These are phyloP conservation scores for Fusarium domesticum DNA, from an alignment of 2,329 filamentous ascomycete genomes.

Conservation along the genomic window DNA sequence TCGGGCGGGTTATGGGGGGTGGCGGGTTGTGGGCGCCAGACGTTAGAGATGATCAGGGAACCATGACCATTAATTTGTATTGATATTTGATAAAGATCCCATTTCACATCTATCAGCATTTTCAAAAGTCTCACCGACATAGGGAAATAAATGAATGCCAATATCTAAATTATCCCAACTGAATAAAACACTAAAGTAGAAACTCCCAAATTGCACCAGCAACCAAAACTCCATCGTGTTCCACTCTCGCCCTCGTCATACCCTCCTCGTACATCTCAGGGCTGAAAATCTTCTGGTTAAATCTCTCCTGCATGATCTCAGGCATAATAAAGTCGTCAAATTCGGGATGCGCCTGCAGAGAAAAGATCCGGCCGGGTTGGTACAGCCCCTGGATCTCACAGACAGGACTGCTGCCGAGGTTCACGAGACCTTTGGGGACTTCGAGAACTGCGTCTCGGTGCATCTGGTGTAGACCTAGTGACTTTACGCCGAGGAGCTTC, in stretches of 20 bases:
- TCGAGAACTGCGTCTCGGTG: constrained; percentile 42
- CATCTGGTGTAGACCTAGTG: constrained; percentile 41
- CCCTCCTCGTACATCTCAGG: constrained; percentile 29
- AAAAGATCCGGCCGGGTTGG: constrained; percentile 34
- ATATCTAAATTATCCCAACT: no score
- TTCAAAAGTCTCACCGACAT: no score
- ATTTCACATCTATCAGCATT: no score
- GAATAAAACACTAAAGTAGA: no score
- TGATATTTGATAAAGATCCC: no score
- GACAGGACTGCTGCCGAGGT: constrained; percentile 37
- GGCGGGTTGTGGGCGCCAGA: no score
- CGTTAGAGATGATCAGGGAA: no score
- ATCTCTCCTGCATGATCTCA: constrained; percentile 29
- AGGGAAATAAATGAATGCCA: no score
- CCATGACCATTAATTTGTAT: no score
- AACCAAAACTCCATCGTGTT: constrained; percentile 31
- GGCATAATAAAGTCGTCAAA: constrained; percentile 39
- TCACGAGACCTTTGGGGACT: constrained; percentile 35
- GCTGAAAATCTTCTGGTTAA: constrained; percentile 26
- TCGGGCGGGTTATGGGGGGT: constrained; percentile 1
- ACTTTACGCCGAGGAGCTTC: constrained; percentile 32
- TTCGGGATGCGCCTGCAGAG: constrained; percentile 45
- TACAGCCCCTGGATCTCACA: constrained; percentile 43
- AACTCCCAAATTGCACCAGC: constrained; percentile 30
- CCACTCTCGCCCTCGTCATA: constrained; percentile 24